phyloP scores from a whole-genome alignment of 768 basidiomycete species.

The Collybia nuda region DNA sequence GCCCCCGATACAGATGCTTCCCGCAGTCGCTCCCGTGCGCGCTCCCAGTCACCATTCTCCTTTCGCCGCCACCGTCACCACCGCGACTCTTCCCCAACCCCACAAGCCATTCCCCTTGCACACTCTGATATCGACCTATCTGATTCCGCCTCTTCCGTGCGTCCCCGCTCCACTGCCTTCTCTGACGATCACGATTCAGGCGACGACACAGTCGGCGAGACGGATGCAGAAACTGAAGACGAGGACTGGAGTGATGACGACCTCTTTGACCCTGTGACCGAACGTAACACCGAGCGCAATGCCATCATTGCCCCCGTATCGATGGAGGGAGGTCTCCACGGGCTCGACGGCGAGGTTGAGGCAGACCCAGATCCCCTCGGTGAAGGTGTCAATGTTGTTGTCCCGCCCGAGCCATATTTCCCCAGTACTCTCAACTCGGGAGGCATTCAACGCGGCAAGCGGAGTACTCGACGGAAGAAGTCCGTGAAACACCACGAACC shows the following conservation, averaged over 20 bases:
- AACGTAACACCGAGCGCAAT: slow-evolving; percentile 87
- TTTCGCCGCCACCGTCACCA: slow-evolving; percentile 62
- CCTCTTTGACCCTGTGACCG: slow-evolving; percentile 76
- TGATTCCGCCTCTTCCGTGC: slow-evolving; percentile 53
- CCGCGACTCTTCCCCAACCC: slow-evolving; percentile 55
- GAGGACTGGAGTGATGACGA: slow-evolving; percentile 61
- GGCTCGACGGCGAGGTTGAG: slow-evolving; percentile 56
- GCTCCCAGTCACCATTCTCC: slow-evolving; percentile 80
- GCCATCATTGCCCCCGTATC: slow-evolving; percentile 44
- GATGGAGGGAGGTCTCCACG: slow-evolving; percentile 25
- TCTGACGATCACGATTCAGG: slow-evolving; percentile 61
- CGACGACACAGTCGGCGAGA: slow-evolving; percentile 53
- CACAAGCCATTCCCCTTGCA: slow-evolving; percentile 56
- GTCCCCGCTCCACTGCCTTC: slow-evolving; percentile 61
- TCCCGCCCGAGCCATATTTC: slow-evolving; percentile 83
- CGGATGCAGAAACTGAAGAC: slow-evolving; percentile 58
- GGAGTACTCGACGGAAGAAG: slow-evolving; percentile 54
- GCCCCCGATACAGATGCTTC: slow-evolving; percentile 36
- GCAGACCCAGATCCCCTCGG: slow-evolving; percentile 80
- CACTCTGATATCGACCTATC: slow-evolving; percentile 63
- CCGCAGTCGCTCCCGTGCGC: slow-evolving; percentile 58
- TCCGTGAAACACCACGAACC: slow-evolving; percentile 63
- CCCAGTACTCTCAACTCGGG: slow-evolving; percentile 63
- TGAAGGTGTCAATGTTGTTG: slow-evolving; percentile 88
- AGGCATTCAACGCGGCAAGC: slow-evolving; percentile 37